Percentiles rank a stretch among this genome's conserved stretches.
Evolutionary conservation across 768 basidiomycete species (phyloP).

Genomic region (Porphyrellus cyaneotinctus): DNA sequence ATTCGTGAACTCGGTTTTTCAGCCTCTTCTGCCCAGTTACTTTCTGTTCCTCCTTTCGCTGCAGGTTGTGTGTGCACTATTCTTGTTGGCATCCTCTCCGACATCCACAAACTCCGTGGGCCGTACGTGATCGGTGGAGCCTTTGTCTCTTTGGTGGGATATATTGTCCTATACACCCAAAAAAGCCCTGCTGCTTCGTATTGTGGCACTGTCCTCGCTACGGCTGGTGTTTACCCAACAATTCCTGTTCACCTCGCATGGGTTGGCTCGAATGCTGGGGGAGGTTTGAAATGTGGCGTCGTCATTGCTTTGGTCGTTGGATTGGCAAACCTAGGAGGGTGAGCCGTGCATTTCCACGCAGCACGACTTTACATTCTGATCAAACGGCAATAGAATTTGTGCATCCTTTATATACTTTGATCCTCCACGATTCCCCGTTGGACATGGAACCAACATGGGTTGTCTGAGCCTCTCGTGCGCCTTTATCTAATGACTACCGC

Average conservation of each 20-base stretch:
- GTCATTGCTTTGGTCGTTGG: slow-evolving; percentile 52
- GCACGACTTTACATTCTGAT: slow-evolving; percentile 2
- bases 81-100: slow-evolving; percentile 39
- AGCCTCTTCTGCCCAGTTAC: slow-evolving; percentile 45
- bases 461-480: slow-evolving; percentile 30
- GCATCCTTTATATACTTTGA: slow-evolving; percentile 41
- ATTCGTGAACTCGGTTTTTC: slow-evolving; percentile 48
- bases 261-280: slow-evolving; percentile 53
- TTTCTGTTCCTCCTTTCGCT: slow-evolving; percentile 50
- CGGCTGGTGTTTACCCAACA: slow-evolving; percentile 51
- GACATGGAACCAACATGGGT: slow-evolving; percentile 37
- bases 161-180: slow-evolving; percentile 43
- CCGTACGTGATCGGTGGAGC: slow-evolving; percentile 45
- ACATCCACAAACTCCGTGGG: slow-evolving; percentile 41
- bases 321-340: slow-evolving; percentile 54
- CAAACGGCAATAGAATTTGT: slow-evolving; percentile 29
- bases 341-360: slow-evolving; percentile 17
- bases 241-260: slow-evolving; percentile 49
- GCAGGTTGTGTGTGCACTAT: slow-evolving; percentile 45
- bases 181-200: slow-evolving; percentile 32
- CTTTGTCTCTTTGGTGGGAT: slow-evolving; percentile 47
- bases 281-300: slow-evolving; percentile 50
- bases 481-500: slow-evolving; percentile 10
- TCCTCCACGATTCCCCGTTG: slow-evolving; percentile 35
- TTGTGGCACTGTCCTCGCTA: slow-evolving; percentile 45